Evolutionary conservation across 306 rosid species (phyloP).

Genomic region (Senna tora): DNA sequence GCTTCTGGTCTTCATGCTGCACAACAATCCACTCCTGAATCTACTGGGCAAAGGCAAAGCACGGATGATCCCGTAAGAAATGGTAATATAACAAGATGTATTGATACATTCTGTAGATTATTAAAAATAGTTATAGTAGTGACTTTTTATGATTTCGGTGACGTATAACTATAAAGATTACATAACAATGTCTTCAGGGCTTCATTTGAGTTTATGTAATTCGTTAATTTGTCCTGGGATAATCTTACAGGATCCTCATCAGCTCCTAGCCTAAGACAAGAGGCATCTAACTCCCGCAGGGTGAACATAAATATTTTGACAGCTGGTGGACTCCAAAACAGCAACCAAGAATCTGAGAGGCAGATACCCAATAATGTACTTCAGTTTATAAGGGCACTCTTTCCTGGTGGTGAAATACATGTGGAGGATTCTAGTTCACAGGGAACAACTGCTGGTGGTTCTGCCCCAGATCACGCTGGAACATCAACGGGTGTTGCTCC

Average conservation of each 20-base stretch:
- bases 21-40: conserved; percentile 48
- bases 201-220: conserved; percentile 15
- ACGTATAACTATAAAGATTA: neutral
- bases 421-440: conserved; percentile 70
- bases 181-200: conserved; percentile 7
- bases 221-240: conserved; percentile 34
- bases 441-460: conserved; percentile 53
- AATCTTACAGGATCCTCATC: conserved; percentile 54
- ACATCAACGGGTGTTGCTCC: conserved; percentile 49
- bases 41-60: conserved; percentile 53
- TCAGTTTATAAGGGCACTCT: conserved; percentile 66
- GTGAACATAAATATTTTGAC: conserved; percentile 66
- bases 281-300: conserved; percentile 55
- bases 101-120: conserved; percentile 1
- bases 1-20: conserved; percentile 31
- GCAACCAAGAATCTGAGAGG: conserved; percentile 69
- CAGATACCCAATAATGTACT: conserved; percentile 66
- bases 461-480: conserved; percentile 55
- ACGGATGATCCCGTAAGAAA: conserved; percentile 63
- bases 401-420: conserved; percentile 91
- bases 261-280: conserved; percentile 56
- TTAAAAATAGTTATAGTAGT: neutral
- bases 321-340: conserved; percentile 74
- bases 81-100: conserved; percentile 58
- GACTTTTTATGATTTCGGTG: conserved; percentile 7